Conservation (phyloP, 2,329 filamentous ascomycete species). For the Diaporthe amygdali region DNA sequence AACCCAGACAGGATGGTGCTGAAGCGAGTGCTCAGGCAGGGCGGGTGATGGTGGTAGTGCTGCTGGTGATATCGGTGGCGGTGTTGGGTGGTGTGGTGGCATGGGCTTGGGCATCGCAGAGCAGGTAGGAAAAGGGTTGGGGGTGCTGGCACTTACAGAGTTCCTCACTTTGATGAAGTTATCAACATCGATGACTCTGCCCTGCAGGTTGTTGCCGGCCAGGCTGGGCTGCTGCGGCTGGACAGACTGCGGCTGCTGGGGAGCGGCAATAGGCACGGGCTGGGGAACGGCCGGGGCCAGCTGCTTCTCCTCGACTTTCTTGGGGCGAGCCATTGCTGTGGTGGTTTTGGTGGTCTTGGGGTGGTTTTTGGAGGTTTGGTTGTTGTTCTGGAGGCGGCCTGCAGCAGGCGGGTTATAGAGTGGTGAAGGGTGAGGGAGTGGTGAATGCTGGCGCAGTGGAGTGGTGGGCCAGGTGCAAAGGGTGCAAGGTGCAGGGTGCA, state of each 20-base stretch:
- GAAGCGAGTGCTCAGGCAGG: background rate
- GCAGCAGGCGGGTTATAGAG: background rate
- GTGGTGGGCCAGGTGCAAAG: conserved; percentile 2
- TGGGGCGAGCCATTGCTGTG: conserved; percentile 43
- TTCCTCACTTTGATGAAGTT: conserved; percentile 83
- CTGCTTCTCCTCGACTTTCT: conserved; percentile 39
- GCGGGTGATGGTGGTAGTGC: background rate
- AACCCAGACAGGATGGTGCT: background rate
- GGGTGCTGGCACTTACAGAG: conserved; percentile 65
- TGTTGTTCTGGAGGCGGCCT: background rate
- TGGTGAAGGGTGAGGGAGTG: background rate
- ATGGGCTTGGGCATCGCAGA: background rate
- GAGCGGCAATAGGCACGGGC: conserved; percentile 9
- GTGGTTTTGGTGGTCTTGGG: background rate
- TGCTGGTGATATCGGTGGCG: background rate
- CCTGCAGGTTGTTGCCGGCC: conserved; percentile 18
- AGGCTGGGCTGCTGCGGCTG: conserved; percentile 13
- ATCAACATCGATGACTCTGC: conserved; percentile 67
- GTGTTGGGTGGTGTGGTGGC: background rate
- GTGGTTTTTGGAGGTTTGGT: background rate
- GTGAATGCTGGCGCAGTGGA: background rate
- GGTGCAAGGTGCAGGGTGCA: conserved; percentile 5
- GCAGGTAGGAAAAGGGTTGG: conserved; percentile 18
- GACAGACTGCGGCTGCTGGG: conserved; percentile 11
- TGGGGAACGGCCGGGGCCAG: conserved; percentile 21